phyloP scores from a whole-genome alignment of 176 grass and related monocot genomes.

The Areca catechu region DNA sequence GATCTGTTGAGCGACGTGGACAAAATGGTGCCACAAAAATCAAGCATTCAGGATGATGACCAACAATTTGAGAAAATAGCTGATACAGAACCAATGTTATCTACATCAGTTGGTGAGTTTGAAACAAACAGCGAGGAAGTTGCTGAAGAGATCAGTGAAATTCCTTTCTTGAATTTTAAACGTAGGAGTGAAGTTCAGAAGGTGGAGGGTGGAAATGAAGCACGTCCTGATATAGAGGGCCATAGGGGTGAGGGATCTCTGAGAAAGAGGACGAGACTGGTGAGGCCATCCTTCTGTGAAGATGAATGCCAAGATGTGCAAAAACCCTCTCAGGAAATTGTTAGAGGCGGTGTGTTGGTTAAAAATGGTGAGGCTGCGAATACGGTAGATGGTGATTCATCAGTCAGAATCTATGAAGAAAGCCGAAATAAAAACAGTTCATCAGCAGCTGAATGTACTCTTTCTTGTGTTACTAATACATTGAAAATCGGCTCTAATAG shows the following conservation, averaged over 20 bases:
- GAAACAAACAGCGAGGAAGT: conserved; percentile 15
- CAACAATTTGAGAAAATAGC: conserved; percentile 2
- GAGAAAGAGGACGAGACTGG: conserved; percentile 26
- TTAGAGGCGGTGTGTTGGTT: conserved; percentile 13
- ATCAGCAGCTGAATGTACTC: not conserved
- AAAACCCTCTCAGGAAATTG: conserved; percentile 9
- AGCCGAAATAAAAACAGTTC: conserved; percentile 20
- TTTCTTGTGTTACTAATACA: conserved; percentile 2
- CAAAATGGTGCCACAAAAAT: too few relatives aligned
- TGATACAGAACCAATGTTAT: conserved; percentile 13
- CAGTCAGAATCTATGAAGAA: conserved; percentile 4
- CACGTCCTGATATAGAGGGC: not conserved
- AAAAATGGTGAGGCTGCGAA: conserved; percentile 22
- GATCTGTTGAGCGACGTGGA: not conserved
- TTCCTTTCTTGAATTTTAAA: conserved; percentile 23
- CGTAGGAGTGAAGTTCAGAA: conserved; percentile 7
- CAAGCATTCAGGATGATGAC: conserved; percentile 20
- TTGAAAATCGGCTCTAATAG: conserved; percentile 8
- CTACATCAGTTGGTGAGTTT: conserved; percentile 10
- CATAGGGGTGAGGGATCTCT: conserved; percentile 20
- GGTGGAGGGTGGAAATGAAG: conserved; percentile 10
- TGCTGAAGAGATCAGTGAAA: conserved; percentile 15
- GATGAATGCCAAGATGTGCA: conserved; percentile 21
- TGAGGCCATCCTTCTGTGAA: conserved; percentile 17
- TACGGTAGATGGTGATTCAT: conserved; percentile 13